Evolutionary conservation across 2,329 filamentous ascomycete species (phyloP).

Genomic region (Alternaria brassicae): DNA sequence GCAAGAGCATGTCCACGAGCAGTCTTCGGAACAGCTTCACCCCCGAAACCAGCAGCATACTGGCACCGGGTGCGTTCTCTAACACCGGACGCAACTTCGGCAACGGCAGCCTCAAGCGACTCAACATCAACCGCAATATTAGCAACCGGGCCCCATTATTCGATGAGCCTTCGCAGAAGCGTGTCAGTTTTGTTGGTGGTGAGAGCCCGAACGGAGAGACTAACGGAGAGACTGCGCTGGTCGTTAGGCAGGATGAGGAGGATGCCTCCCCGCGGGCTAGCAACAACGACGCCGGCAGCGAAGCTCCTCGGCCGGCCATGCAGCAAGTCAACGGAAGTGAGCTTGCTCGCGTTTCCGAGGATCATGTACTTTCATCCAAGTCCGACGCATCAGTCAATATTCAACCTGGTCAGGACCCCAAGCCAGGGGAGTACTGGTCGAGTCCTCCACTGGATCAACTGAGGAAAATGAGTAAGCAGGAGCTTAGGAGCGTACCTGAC

Average conservation of each 20-base stretch:
- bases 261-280: slow-evolving; percentile 61
- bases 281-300: slow-evolving; percentile 51
- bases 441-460: slow-evolving; percentile 77
- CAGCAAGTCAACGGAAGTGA: slow-evolving; percentile 77
- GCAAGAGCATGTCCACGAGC: slow-evolving; percentile 87
- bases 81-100: slow-evolving; percentile 58
- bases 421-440: slow-evolving; percentile 86
- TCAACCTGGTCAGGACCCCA: slow-evolving; percentile 54
- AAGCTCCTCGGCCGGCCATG: slow-evolving; percentile 65
- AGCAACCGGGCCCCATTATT: slow-evolving; percentile 66
- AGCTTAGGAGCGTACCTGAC: slow-evolving; percentile 74
- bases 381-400: slow-evolving; percentile 41
- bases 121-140: slow-evolving; percentile 89
- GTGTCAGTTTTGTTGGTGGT: slow-evolving; percentile 84
- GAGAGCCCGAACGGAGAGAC: slow-evolving; percentile 54
- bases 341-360: slow-evolving; percentile 79
- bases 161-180: slow-evolving; percentile 65
- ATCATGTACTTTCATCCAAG: slow-evolving; percentile 58
- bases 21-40: slow-evolving; percentile 84
- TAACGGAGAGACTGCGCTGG: slow-evolving; percentile 58
- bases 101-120: slow-evolving; percentile 75
- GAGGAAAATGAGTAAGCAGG: slow-evolving; percentile 77
- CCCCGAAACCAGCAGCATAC: slow-evolving; percentile 82
- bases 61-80: slow-evolving; percentile 85
- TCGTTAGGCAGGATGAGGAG: slow-evolving; percentile 57